Percentiles rank a stretch among this genome's conserved stretches.
Conservation (phyloP, 495 filamentous ascomycete genomes). For the Xylaria intraflava region DNA sequence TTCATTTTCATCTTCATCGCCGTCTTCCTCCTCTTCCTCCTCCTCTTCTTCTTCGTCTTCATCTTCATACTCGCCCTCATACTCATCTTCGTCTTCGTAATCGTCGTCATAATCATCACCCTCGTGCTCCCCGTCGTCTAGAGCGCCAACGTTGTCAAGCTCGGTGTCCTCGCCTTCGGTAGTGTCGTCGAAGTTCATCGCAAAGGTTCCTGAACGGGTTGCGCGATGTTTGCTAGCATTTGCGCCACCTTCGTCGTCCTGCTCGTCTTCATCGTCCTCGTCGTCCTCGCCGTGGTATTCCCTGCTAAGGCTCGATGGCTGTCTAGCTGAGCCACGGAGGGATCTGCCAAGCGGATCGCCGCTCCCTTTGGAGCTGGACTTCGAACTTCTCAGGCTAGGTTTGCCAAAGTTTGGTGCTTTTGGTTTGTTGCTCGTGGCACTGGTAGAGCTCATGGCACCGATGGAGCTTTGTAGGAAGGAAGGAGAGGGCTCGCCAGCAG, state of each 20-base stretch:
- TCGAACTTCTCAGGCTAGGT: conserved; percentile 33
- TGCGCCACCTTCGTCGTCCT: conserved; percentile 16
- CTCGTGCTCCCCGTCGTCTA: conserved; percentile 22
- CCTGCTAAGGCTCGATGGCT: conserved; percentile 31
- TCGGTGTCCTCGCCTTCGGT: conserved; percentile 27
- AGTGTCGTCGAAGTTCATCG: conserved; percentile 21
- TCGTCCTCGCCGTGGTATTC: conserved; percentile 30
- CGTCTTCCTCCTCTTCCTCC: conserved; percentile 24
- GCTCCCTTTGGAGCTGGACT: conserved; percentile 27
- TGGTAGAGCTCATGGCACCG: conserved; percentile 50
- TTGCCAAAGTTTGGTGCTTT: conserved; percentile 40
- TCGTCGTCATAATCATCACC: conserved; percentile 12
- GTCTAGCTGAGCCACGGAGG: conserved; percentile 32
- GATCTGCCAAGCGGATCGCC: conserved; percentile 39
- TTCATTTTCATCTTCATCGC: conserved; percentile 25
- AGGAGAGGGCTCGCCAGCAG: conserved; percentile 60
- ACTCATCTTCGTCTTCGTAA: conserved; percentile 27
- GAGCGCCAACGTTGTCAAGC: conserved; percentile 14
- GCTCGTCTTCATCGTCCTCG: conserved; percentile 23
- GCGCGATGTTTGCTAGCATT: conserved; percentile 19
- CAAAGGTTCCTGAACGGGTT: conserved; percentile 24
- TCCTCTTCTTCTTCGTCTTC: conserved; percentile 28
- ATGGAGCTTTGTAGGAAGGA: conserved; percentile 62
- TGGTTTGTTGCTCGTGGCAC: conserved; percentile 35
- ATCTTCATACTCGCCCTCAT: conserved; percentile 26